Percentiles rank a stretch among this genome's conserved stretches.
phyloP scores from a whole-genome alignment of 768 basidiomycete genomes.

The Melanogaster broomeanus region DNA sequence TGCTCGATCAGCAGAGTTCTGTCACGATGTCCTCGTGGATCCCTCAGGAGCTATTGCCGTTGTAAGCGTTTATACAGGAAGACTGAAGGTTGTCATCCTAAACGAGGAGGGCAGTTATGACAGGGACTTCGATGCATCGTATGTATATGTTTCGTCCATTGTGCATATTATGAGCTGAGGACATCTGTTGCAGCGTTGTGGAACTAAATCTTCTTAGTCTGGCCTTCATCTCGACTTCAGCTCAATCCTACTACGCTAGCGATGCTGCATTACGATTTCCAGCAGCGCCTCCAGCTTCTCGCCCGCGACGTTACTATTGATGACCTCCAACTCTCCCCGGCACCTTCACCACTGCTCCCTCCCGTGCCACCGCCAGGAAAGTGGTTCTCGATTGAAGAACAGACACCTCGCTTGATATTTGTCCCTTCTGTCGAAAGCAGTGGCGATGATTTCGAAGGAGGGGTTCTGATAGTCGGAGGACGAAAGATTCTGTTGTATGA shows the following conservation, averaged over 20 bases:
- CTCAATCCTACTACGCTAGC: conserved; percentile 55
- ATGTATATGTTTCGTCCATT: conserved; percentile 29
- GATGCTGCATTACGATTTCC: conserved; percentile 67
- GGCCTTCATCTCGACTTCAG: conserved; percentile 50
- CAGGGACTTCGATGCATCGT: conserved; percentile 68
- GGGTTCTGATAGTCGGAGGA: conserved; percentile 71
- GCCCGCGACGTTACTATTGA: conserved; percentile 54
- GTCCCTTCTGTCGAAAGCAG: conserved; percentile 28
- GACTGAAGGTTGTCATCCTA: conserved; percentile 63
- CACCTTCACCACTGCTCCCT: conserved; percentile 46
- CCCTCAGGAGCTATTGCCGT: conserved; percentile 61
- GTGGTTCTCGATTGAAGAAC: conserved; percentile 40
- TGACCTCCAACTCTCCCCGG: conserved; percentile 51
- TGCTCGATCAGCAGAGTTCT: conserved; percentile 69
- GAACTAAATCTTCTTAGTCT: conserved; percentile 72
- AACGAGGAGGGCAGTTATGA: conserved; percentile 51
- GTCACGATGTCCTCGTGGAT: conserved; percentile 67
- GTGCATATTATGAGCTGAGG: conserved; percentile 3
- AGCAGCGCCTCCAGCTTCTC: conserved; percentile 60
- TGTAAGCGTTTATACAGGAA: conserved; percentile 68
- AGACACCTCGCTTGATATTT: conserved; percentile 41
- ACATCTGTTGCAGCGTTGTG: conserved; percentile 44
- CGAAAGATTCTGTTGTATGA: conserved; percentile 65
- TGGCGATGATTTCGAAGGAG: conserved; percentile 51
- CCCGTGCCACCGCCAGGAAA: conserved; percentile 54